Percentiles rank a stretch among this genome's conserved stretches.
These are phyloP conservation scores for Aurantiochytrium sp. DNA, from an alignment of 108 stramenopile species.

Conservation along the genomic window DNA sequence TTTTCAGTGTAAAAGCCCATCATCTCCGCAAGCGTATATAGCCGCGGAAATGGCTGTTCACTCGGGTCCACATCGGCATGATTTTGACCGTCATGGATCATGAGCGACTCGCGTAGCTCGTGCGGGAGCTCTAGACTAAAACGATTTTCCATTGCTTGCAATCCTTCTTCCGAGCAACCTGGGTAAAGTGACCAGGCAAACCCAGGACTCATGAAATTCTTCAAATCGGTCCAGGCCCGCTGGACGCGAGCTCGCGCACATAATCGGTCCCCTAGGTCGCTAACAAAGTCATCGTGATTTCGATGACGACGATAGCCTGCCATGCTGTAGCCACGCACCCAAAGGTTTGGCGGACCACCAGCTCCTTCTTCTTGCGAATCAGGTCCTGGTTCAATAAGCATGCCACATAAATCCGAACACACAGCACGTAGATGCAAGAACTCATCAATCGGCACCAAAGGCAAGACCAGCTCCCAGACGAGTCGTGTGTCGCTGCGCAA, in stretches of 20 bases:
- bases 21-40: neutral
- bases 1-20: neutral
- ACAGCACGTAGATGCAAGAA: neutral
- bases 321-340: neutral
- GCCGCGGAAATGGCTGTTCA: neutral
- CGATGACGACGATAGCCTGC: neutral
- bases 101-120: neutral
- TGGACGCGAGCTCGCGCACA: neutral
- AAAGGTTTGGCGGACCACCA: neutral
- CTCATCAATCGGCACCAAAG: neutral
- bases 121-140: neutral
- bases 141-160: neutral
- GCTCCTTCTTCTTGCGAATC: too few species aligned
- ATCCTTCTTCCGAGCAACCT: neutral
- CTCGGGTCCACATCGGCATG: neutral
- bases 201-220: neutral
- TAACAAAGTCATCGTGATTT: neutral
- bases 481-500: neutral
- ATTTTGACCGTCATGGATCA: neutral
- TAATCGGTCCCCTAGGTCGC: neutral
- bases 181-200: neutral
- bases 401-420: neutral
- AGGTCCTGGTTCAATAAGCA: neutral
- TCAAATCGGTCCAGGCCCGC: neutral
- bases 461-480: neutral